These are phyloP conservation scores for Alliaria petiolata DNA, from an alignment of 345 rosid species.

Conservation along the genomic window DNA sequence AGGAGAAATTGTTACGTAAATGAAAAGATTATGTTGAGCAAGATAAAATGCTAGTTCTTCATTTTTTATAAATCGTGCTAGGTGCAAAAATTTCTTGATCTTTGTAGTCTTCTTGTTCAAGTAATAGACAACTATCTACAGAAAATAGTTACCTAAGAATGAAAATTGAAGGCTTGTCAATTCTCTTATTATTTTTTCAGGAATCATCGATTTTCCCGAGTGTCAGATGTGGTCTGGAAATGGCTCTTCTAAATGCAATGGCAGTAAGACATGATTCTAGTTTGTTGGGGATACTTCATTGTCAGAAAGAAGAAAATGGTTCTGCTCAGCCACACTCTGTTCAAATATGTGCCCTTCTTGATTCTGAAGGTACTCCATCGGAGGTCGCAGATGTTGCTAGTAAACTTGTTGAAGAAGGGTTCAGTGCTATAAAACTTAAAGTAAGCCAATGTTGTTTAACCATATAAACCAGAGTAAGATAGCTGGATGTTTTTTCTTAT, in stretches of 20 bases:
- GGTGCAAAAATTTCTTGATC: neutral
- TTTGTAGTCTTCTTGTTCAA: conserved; percentile 7
- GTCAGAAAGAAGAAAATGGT: conserved; percentile 37
- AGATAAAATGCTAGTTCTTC: conserved; percentile 2
- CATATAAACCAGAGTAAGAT: neutral
- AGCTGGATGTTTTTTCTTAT: neutral
- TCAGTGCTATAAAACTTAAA: conserved; percentile 80
- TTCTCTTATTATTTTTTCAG: conserved; percentile 38
- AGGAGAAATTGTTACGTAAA: conserved; percentile 12
- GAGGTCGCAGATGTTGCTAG: conserved; percentile 69
- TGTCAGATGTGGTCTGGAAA: conserved; percentile 94
- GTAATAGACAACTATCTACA: neutral
- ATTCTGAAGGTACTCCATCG: conserved; percentile 66
- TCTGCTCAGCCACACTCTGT: conserved; percentile 42
- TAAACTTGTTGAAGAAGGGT: conserved; percentile 74
- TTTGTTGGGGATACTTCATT: conserved; percentile 48
- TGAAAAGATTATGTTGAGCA: neutral
- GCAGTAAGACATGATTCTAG: conserved; percentile 56
- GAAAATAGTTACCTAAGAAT: neutral
- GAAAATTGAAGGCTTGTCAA: too few species aligned
- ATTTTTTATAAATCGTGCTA: neutral
- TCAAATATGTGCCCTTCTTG: conserved; percentile 78
- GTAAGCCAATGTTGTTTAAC: conserved; percentile 38
- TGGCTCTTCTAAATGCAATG: conserved; percentile 79
- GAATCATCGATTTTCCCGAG: conserved; percentile 76